Base-by-base conservation (phyloP, 2,329 filamentous ascomycete genomes). In the Phialocephala subalpina region DNA sequence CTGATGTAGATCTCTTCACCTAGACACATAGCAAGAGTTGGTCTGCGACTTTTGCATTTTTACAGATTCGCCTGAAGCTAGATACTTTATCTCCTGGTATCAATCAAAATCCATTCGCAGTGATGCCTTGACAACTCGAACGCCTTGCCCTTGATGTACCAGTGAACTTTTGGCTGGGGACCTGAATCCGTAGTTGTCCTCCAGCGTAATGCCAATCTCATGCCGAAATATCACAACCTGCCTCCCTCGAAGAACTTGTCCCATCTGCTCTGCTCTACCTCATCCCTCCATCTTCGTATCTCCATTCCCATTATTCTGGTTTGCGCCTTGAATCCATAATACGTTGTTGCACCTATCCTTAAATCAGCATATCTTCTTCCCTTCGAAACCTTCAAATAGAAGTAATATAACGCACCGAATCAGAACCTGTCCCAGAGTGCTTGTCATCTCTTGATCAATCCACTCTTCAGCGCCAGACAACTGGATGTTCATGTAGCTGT, bases 401-500 rank as follows among this genome's bases (percentile, higher is more conserved):
- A 33, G 49, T 3, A 33, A 49, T 5, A 52, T 6, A 33, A 75
- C 83, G 68, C 80, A 97, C 91, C 95, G 86, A 76, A 99, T 98
- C 75, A 99, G 80, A 55, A 99, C 94, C 81, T 97, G 92, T 7
- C 96, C 96, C 71, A 99, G 82, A 58, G 88, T 88, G 64, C 94
- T 95, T 40, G 91, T 93, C 78, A 89, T 90, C 86, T 97, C 92
- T 73, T 93, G 91, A 77, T 94, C 89, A 76, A 97, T 92, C 81
- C 91, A 97, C 81, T 99, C 96, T 81, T 97, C 92, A 60, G 95
- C 94, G 75, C 91, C 90, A 72, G 90, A 89, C 70, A 99, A 87
- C 82, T 98, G 94, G 70, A 99, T 90, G 83, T 99, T 99, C 95
- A 99, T 98, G 84, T 99, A 99, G 77, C 92, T 94, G 83, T 99